Evolutionary conservation across 2,329 filamentous ascomycete genomes (phyloP).

Genomic region (Sclerotiophoma versabilis): DNA sequence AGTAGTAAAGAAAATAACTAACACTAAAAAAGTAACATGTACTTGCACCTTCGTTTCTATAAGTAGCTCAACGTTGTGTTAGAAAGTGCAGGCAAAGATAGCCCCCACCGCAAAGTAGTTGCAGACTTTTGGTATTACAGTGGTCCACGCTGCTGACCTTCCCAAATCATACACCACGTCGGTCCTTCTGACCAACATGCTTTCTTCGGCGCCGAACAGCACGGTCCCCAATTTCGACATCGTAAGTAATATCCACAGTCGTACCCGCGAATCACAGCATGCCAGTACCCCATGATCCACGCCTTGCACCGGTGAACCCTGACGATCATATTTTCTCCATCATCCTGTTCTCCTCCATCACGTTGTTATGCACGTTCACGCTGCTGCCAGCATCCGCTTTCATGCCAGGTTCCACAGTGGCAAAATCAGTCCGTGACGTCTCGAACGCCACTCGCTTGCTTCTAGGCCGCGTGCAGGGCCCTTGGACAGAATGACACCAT

Average conservation of each 20-base stretch:
- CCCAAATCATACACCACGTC: not conserved
- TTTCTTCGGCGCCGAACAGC: conserved; percentile 7
- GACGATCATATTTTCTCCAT: conserved; percentile 11
- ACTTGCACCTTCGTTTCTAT: no score
- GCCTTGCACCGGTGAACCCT: not conserved
- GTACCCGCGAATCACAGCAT: conserved; percentile 9
- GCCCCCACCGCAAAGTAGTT: no score
- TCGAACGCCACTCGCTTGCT: conserved; percentile 17
- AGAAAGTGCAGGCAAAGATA: no score
- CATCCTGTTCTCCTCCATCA: conserved; percentile 1
- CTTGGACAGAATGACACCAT: conserved; percentile 18
- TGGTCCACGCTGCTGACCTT: not conserved
- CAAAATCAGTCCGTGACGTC: conserved; percentile 12
- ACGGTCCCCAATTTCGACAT: conserved; percentile 9
- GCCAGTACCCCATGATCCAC: conserved; percentile 15
- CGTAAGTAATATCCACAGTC: conserved; percentile 5
- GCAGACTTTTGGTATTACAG: no score
- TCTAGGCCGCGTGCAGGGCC: conserved; percentile 11
- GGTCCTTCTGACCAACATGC: not conserved
- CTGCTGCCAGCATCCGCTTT: not conserved
- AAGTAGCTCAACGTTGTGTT: no score
- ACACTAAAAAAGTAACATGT: no score
- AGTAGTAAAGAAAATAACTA: no score
- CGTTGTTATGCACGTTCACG: not conserved
- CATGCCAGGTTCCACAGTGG: conserved; percentile 10